Evolutionary conservation across 2,329 filamentous ascomycete genomes (phyloP), one percentile per base, ranked within the genome.

Genomic region (Phoma sp.): DNA sequence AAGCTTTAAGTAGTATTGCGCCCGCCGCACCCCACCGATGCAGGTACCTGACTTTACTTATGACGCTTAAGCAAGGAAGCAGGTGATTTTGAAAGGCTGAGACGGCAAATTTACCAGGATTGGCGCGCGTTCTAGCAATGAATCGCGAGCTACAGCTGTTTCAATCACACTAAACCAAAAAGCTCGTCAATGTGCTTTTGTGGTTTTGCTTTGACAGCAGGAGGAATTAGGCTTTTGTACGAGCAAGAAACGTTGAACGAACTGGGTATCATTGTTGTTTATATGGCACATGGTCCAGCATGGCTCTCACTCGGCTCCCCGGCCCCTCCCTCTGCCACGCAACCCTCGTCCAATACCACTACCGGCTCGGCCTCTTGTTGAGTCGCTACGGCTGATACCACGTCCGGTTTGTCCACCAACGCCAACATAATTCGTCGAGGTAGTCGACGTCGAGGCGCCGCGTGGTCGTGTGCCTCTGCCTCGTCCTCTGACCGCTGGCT

Each of bases 381-480:
- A 79, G 71, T 72, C 77, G 74, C 62, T 80, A 64, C 74, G 80
- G 55, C 74, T 79, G 69, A 70, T 46, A 22, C 80, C 85, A 64
- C 79, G 78, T 61, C 72, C 86, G 24, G 70, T 63, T 57, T 80
- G 74, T 4, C 78, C 75, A 8, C 78, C 78, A 54, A 77, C 76
- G 45, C 71, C 75, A 4, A 74, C 75, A 61, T 79, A 78, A 24
- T 73, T 72, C 13, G 72, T 72, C 7, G 71, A 69, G 0, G 71
- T 65, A 8, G 65, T 50, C 27, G 66, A 61, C 50, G 64, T 70
- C 37, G 65, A 60, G 43, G 64, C 56, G 55, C 72, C 64, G 45
- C 69, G 72, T 49, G 65, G 64, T 58, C 67, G 70, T 8, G 55
- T 71, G 32, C 75, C 73, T 52, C 75, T 69, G 27, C 71, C 72